Conservation (phyloP, 192 early-diverging fungal species). For the Dissophora globulifera region DNA sequence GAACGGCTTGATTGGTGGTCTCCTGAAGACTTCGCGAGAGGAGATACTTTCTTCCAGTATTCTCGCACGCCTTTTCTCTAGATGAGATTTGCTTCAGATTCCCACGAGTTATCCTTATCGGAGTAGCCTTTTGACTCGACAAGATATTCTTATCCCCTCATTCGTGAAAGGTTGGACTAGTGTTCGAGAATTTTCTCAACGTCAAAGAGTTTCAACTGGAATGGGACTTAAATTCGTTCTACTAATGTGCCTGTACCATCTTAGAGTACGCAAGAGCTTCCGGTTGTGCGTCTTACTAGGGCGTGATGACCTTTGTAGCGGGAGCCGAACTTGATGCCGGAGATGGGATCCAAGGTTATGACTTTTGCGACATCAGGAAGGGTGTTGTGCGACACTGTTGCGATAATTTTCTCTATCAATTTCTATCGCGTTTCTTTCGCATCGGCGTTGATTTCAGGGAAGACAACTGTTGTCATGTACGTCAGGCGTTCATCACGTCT, state of each 20-base stretch:
- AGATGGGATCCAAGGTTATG: constrained; percentile 12
- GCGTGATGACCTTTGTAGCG: constrained; percentile 14
- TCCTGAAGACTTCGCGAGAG: too few species aligned
- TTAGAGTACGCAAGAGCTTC: constrained; percentile 5
- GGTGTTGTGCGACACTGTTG: not conserved
- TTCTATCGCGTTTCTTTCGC: not conserved
- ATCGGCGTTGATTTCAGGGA: not conserved
- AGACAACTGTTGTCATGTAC: constrained; percentile 13
- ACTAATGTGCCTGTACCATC: not conserved
- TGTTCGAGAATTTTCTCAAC: constrained; percentile 9
- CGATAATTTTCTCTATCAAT: constrained; percentile 4
- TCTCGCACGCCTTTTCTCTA: constrained; percentile 3
- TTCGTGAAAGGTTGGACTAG: not conserved
- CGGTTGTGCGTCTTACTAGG: constrained; percentile 2
- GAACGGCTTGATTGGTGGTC: too few species aligned
- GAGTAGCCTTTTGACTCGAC: constrained; percentile 8
- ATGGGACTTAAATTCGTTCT: not conserved
- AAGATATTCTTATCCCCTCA: not conserved
- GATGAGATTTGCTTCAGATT: constrained; percentile 1
- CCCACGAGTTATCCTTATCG: not conserved
- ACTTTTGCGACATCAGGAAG: constrained; percentile 8
- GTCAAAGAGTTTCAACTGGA: constrained; percentile 7
- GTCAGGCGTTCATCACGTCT: too few species aligned
- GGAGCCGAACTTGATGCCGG: not conserved
- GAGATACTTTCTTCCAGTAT: too few species aligned